A percentile compares a stretch with the other conserved stretches of the same genome.
Evolutionary conservation across 768 basidiomycete species (phyloP).

Genomic region (Leccinum incarnatum): DNA sequence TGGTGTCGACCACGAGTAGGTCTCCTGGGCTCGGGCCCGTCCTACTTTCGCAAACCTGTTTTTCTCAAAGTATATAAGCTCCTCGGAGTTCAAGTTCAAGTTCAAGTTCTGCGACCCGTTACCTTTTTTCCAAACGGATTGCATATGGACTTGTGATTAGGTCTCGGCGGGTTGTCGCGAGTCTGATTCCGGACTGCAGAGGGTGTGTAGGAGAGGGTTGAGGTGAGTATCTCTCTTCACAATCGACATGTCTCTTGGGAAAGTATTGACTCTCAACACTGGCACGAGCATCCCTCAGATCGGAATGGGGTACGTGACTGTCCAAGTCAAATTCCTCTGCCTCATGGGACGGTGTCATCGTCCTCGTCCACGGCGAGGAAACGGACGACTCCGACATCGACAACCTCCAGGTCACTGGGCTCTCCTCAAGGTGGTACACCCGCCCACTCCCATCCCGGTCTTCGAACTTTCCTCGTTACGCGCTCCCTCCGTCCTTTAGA

Average conservation of each 20-base stretch:
- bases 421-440: conserved; percentile 65
- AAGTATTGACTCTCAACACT: conserved; percentile 38
- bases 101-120: too few species aligned
- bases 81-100: too few species aligned
- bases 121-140: too few species aligned
- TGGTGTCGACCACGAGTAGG: too few species aligned
- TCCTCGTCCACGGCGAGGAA: conserved; percentile 75
- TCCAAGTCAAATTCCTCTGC: conserved; percentile 58
- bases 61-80: too few species aligned
- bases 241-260: conserved; percentile 40
- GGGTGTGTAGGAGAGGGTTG: neutral
- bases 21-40: too few species aligned
- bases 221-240: too few species aligned
- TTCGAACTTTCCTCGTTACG: conserved; percentile 49
- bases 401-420: conserved; percentile 60
- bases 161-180: too few species aligned
- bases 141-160: too few species aligned
- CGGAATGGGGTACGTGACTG: conserved; percentile 60
- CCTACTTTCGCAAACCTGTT: too few species aligned
- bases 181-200: conserved; percentile 4
- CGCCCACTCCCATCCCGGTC: conserved; percentile 55
- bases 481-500: conserved; percentile 17
- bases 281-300: conserved; percentile 58
- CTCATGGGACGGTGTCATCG: conserved; percentile 70
- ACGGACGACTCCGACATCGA: conserved; percentile 67